phyloP scores from a whole-genome alignment of 805 yeast species.

The Candida glaebosa region DNA sequence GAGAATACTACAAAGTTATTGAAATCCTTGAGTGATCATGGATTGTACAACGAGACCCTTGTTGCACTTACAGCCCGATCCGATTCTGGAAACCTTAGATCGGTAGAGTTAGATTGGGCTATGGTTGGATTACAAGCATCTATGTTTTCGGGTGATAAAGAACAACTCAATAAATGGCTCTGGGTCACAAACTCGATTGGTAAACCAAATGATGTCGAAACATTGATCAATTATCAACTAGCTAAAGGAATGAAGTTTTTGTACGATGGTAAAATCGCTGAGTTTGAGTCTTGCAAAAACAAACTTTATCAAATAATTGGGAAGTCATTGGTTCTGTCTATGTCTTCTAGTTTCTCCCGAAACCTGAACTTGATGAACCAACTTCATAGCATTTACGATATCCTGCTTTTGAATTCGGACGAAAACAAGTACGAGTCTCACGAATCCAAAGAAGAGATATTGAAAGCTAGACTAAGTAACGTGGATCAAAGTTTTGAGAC shows the following conservation, averaged over 20 bases:
- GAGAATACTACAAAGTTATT: slow-evolving; percentile 53
- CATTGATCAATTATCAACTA: slow-evolving; percentile 56
- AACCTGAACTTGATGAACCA: slow-evolving; percentile 34
- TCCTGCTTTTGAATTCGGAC: slow-evolving; percentile 20
- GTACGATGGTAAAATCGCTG: slow-evolving; percentile 24
- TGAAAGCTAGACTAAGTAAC: slow-evolving; percentile 28
- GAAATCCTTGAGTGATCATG: slow-evolving; percentile 72
- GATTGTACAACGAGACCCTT: slow-evolving; percentile 65
- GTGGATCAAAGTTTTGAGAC: slow-evolving; percentile 49
- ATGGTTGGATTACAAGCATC: slow-evolving; percentile 74
- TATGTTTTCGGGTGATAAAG: slow-evolving; percentile 56
- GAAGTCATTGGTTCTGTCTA: slow-evolving; percentile 43
- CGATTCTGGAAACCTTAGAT: slow-evolving; percentile 15
- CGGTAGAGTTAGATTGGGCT: slow-evolving; percentile 54
- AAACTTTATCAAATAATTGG: slow-evolving; percentile 61
- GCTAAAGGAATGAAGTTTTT: slow-evolving; percentile 61
- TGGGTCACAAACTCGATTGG: slow-evolving; percentile 44
- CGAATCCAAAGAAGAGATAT: slow-evolving; percentile 13
- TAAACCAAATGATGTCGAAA: slow-evolving; percentile 45
- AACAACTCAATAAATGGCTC: slow-evolving; percentile 57
- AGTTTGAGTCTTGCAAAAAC: slow-evolving; percentile 39
- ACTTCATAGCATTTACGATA: slow-evolving; percentile 35
- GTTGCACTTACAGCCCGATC: slow-evolving; percentile 42
- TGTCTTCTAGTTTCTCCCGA: slow-evolving; percentile 35
- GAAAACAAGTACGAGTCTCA: slow-evolving; percentile 8